Base-by-base conservation (phyloP, 2,329 filamentous ascomycete genomes). In the Zasmidium citrigriseum region DNA sequence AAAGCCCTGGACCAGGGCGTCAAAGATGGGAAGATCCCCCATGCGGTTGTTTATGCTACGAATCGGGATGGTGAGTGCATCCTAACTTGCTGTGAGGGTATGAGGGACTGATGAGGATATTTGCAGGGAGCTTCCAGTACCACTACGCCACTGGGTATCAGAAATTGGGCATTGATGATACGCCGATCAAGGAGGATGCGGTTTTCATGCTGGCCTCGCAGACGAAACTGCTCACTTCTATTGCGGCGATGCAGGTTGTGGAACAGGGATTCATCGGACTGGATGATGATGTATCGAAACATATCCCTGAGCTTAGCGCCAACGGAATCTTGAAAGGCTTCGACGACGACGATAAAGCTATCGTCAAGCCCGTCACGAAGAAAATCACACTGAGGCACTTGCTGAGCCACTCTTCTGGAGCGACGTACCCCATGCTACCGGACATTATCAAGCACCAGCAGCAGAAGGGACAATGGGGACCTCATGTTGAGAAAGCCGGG, bases 171-270 rank as follows among this genome's bases (percentile, higher is more conserved):
- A 59, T 54, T 18, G 51, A 65, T 27, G 53, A 65, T n/a, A 56
- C 66, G 3, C 63, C 68, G 1, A 64, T 75, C 25, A 45, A 68
- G 34, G 60, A 69, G 22, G 67, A 74, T 47, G 68, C 67, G 3
- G 54, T 71, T 7, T 63, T 73, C 48, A 64, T 68, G 51, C 66
- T 74, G 1, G 73, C 73, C 20, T 74, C 70, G 4, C 63, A 65
- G 41, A 79, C 76, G 12, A 80, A 80, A 55, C 69, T 86, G 2
- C 60, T 84, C 54, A 78, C 83, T 1, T 77, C 78, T 1, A 77
- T 86, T 52, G 79, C 82, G 2, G 77, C 77, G 1, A 65, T 86
- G n/a, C 81, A 84, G 57, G 78, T 80, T 47, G 81, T 86, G 1
- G 83, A 86, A 34, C 75, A 79, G 5, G 82, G 81, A 0, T 68